A percentile compares a stretch with the other conserved stretches of the same genome.
phyloP scores from a whole-genome alignment of 2,329 filamentous ascomycete genomes.

The Elsinoe australis region DNA sequence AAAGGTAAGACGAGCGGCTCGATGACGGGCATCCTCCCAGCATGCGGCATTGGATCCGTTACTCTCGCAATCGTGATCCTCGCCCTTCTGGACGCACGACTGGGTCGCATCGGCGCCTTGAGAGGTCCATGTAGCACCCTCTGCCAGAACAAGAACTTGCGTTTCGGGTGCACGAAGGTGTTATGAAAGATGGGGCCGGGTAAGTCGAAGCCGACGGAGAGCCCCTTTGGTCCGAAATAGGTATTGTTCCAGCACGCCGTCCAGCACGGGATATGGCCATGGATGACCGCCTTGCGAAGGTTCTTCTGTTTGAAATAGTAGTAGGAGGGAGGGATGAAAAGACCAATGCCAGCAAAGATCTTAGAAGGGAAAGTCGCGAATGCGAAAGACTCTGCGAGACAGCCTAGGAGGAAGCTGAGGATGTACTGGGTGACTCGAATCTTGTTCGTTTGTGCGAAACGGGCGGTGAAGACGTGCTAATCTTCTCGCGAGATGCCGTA shows the following conservation, averaged over 20 bases:
- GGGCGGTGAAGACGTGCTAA: constrained; percentile 9
- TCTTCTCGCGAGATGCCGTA: constrained; percentile 17
- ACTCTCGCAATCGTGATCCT: constrained; percentile 14
- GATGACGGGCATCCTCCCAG: constrained; percentile 9
- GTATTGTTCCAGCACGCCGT: constrained; percentile 14
- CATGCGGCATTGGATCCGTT: constrained; percentile 3
- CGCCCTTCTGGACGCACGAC: constrained; percentile 7
- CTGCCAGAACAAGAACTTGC: not conserved
- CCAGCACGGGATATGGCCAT: constrained; percentile 16
- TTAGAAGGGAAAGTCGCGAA: constrained; percentile 10
- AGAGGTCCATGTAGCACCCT: constrained; percentile 2
- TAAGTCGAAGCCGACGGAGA: constrained; percentile 16
- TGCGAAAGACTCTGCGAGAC: not conserved
- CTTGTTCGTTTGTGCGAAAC: constrained; percentile 10
- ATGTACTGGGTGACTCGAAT: constrained; percentile 2
- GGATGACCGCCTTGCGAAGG: constrained; percentile 9
- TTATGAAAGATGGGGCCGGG: constrained; percentile 11
- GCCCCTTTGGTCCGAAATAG: constrained; percentile 17
- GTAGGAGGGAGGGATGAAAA: not conserved
- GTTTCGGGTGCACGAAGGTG: constrained; percentile 14
- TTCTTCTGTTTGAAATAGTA: constrained; percentile 4
- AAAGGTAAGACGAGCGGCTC: constrained; percentile 5
- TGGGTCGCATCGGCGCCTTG: constrained; percentile 5
- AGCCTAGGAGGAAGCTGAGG: not conserved
- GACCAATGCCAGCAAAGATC: not conserved